Conservation (phyloP, 441 rosid genomes). For the Populus hybrid region DNA sequence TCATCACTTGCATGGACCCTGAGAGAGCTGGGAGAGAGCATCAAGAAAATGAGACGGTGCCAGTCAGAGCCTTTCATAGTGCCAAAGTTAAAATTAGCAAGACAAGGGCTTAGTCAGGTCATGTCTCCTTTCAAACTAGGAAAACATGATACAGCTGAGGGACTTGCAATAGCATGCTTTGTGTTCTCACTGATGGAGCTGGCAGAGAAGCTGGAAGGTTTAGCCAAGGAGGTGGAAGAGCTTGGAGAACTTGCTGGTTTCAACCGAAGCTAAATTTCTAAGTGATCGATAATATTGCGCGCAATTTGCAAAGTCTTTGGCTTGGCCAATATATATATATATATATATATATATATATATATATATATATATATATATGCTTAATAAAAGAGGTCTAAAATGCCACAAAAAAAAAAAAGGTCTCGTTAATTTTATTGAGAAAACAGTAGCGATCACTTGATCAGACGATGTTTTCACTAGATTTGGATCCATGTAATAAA, state of each 20-base stretch:
- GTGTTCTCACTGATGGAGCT: constrained; percentile 38
- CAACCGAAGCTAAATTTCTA: not conserved
- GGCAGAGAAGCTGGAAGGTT: constrained; percentile 47
- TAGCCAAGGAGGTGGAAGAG: constrained; percentile 51
- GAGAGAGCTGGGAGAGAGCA: constrained; percentile 57
- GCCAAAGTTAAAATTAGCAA: constrained; percentile 44
- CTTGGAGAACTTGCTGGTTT: constrained; percentile 54
- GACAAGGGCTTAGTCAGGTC: constrained; percentile 34
- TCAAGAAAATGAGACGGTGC: constrained; percentile 44
- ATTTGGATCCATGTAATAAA: not conserved
- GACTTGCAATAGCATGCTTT: constrained; percentile 45
- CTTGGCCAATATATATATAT: too few relatives aligned
- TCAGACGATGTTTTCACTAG: not conserved
- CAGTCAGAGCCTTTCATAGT: constrained; percentile 23
- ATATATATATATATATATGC: too few relatives aligned
- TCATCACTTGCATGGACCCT: constrained; percentile 42
- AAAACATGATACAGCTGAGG: constrained; percentile 27
- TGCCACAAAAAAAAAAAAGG: too few relatives aligned
- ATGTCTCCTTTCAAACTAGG: constrained; percentile 15
- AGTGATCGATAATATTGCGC: not conserved
- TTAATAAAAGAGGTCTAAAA: too few relatives aligned
- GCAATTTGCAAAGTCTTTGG: not conserved
- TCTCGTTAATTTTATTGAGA: too few relatives aligned
- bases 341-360: too few relatives aligned
- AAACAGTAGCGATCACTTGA: not conserved